Percentiles rank a stretch among this genome's conserved stretches.
These are phyloP conservation scores for Aeschynomene evenia DNA, from an alignment of 306 rosid genomes.

Conservation along the genomic window DNA sequence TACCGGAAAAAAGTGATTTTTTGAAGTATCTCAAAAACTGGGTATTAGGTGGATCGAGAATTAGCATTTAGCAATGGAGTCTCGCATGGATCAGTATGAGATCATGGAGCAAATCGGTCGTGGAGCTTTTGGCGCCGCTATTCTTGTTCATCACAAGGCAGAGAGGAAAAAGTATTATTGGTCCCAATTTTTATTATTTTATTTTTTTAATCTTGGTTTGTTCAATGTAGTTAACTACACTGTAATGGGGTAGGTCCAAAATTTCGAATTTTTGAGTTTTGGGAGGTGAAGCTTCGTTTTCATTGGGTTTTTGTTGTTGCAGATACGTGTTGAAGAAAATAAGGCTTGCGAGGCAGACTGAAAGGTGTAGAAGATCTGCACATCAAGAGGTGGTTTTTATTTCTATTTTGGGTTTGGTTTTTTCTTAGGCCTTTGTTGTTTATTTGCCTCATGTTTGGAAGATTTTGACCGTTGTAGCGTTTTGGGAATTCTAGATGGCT, in stretches of 20 bases:
- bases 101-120: slow-evolving; percentile 99
- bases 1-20: background rate
- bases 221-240: background rate
- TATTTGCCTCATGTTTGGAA: background rate
- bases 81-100: slow-evolving; percentile 94
- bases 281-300: slow-evolving; percentile 23
- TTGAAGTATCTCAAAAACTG: background rate
- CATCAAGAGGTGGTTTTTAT: slow-evolving; percentile 85
- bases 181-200: background rate
- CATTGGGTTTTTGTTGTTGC: slow-evolving; percentile 15
- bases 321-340: slow-evolving; percentile 98
- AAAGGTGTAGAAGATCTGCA: slow-evolving; percentile 92
- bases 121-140: slow-evolving; percentile 97
- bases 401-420: background rate
- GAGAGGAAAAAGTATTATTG: slow-evolving; percentile 76
- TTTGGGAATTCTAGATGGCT: slow-evolving; percentile 67
- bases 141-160: slow-evolving; percentile 78
- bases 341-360: slow-evolving; percentile 93
- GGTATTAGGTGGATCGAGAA: slow-evolving; percentile 22
- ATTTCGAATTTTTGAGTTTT: background rate
- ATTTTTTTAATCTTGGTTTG: background rate
- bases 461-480: slow-evolving; percentile 11
- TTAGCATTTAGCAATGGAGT: slow-evolving; percentile 50
- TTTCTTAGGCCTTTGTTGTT: background rate
- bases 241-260: slow-evolving; percentile 1